phyloP scores from a whole-genome alignment of 78 protist species.

The Dictyostelium firmibasis region DNA sequence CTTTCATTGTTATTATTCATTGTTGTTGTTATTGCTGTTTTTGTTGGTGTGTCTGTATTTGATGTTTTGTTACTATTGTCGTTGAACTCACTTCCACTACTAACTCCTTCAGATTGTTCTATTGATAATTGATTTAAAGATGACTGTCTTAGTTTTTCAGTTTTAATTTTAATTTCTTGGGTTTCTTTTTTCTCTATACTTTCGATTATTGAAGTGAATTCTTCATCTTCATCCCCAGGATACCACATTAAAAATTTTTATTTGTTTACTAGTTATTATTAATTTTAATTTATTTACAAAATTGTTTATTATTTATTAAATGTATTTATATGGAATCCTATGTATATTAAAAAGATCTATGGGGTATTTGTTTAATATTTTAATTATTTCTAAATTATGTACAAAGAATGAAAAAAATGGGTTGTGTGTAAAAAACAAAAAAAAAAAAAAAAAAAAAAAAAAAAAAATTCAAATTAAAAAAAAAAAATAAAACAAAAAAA shows the following conservation, averaged over 20 bases:
- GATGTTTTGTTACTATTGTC: background rate
- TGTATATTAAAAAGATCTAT: too few relatives aligned
- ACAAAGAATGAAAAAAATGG: background rate
- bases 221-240: constrained; percentile 52
- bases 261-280: background rate
- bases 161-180: constrained; percentile 20
- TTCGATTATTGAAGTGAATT: background rate
- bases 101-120: background rate
- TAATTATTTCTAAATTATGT: background rate
- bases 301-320: too few relatives aligned
- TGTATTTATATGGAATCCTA: too few relatives aligned
- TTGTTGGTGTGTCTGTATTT: background rate
- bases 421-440: background rate
- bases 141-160: background rate
- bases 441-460: too few relatives aligned
- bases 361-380: background rate
- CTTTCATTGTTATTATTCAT: constrained; percentile 18
- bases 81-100: background rate
- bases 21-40: background rate
- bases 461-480: too few relatives aligned
- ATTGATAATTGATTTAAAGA: constrained; percentile 15
- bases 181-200: constrained; percentile 55
- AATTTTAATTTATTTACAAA: background rate
- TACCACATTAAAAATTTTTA: background rate
- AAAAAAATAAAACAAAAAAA: too few relatives aligned